phyloP scores from a whole-genome alignment of 805 yeast genomes.

The Candida palmyrensis region DNA sequence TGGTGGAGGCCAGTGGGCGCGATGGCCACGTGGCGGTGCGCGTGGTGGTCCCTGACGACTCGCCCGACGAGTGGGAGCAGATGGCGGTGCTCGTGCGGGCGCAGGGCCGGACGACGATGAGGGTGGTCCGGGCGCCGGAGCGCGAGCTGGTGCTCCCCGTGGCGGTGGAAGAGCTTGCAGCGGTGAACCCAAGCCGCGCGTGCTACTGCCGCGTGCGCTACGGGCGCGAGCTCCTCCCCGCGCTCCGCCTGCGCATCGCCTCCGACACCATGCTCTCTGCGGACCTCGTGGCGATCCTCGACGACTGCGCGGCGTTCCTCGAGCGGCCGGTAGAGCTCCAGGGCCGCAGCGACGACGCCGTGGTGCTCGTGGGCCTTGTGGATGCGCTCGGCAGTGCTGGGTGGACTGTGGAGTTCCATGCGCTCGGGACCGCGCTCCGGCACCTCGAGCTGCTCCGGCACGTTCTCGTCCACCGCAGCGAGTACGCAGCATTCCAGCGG shows the following conservation, averaged over 20 bases:
- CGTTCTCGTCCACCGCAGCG: constrained; percentile 25
- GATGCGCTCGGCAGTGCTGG: constrained; percentile 7
- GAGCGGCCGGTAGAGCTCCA: constrained; percentile 19
- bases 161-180: constrained; percentile 26
- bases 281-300: constrained; percentile 32
- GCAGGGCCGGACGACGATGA: constrained; percentile 39
- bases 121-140: constrained; percentile 12
- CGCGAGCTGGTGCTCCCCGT: not conserved
- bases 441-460: constrained; percentile 28
- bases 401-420: constrained; percentile 21
- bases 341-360: constrained; percentile 8
- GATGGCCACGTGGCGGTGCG: too few relatives aligned
- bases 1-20: too few relatives aligned
- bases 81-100: too few relatives aligned
- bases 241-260: not conserved
- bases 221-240: constrained; percentile 13
- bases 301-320: constrained; percentile 36
- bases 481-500: constrained; percentile 15
- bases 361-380: constrained; percentile 22
- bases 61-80: too few relatives aligned
- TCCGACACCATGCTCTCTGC: constrained; percentile 12
- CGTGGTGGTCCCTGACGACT: too few relatives aligned
- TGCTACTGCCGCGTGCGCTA: constrained; percentile 51
- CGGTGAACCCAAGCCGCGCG: constrained; percentile 39
- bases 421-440: constrained; percentile 31